These are phyloP conservation scores for Millerozyma acaciae DNA, from an alignment of 805 yeast genomes.

Conservation along the genomic window DNA sequence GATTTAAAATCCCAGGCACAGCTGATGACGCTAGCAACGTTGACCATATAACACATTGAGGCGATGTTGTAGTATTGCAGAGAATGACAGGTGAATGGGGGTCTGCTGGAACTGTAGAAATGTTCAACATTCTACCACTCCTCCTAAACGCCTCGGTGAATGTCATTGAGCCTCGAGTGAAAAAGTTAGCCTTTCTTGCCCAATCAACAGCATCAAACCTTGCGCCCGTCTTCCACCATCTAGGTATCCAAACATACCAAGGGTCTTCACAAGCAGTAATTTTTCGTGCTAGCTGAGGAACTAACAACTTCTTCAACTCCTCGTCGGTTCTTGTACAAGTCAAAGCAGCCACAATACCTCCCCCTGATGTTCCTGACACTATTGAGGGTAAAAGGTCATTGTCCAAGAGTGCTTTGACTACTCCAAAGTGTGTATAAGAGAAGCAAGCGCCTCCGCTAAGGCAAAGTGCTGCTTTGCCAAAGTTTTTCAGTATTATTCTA, in stretches of 20 bases:
- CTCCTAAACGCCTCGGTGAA: constrained; percentile 64
- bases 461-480: constrained; percentile 69
- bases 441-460: constrained; percentile 79
- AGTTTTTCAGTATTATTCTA: constrained; percentile 55
- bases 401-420: constrained; percentile 66
- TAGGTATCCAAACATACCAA: constrained; percentile 52
- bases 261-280: constrained; percentile 71
- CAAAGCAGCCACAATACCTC: constrained; percentile 72
- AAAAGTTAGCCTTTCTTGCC: constrained; percentile 67
- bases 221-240: constrained; percentile 76
- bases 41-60: constrained; percentile 80
- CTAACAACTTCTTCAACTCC: constrained; percentile 53
- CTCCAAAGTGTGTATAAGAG: constrained; percentile 74
- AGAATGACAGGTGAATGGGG: constrained; percentile 78
- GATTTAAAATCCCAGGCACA: constrained; percentile 77
- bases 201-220: constrained; percentile 70
- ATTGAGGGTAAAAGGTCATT: constrained; percentile 63
- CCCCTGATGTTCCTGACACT: constrained; percentile 77
- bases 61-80: constrained; percentile 73
- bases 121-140: constrained; percentile 68
- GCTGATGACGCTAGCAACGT: constrained; percentile 74
- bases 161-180: constrained; percentile 69
- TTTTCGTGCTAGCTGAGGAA: constrained; percentile 57
- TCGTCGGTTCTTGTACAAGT: constrained; percentile 67
- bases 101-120: constrained; percentile 78